These are phyloP conservation scores for Rugonectria rugulosa DNA, from an alignment of 2,329 filamentous ascomycete genomes.

Conservation along the genomic window DNA sequence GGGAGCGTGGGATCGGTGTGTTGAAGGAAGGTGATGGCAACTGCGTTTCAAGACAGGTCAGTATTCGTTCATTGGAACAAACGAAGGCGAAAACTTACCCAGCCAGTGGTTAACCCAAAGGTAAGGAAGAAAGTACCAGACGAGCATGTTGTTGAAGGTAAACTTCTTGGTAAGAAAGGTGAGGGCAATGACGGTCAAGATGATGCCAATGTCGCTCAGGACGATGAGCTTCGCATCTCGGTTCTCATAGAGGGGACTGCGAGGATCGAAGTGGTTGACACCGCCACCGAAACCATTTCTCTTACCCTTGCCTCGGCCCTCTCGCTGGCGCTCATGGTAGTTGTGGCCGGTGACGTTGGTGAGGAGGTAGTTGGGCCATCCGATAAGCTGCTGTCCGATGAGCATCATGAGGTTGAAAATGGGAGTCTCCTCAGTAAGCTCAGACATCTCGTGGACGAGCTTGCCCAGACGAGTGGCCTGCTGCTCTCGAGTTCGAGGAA, in stretches of 20 bases:
- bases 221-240: slow-evolving; percentile 89
- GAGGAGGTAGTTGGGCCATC: slow-evolving; percentile 92
- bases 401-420: slow-evolving; percentile 79
- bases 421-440: slow-evolving; percentile 95
- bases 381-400: slow-evolving; percentile 84
- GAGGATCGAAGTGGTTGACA: slow-evolving; percentile 95
- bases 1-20: slow-evolving; percentile 95
- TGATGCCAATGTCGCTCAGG: slow-evolving; percentile 84
- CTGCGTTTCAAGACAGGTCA: slow-evolving; percentile 58
- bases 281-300: slow-evolving; percentile 79
- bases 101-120: slow-evolving; percentile 99
- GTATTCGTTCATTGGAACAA: slow-evolving; percentile 3
- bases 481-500: slow-evolving; percentile 88
- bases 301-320: slow-evolving; percentile 95
- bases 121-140: slow-evolving; percentile 97
- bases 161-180: slow-evolving; percentile 77
- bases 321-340: slow-evolving; percentile 86
- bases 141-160: slow-evolving; percentile 84
- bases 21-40: slow-evolving; percentile 96
- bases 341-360: slow-evolving; percentile 97
- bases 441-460: slow-evolving; percentile 80
- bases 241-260: slow-evolving; percentile 88
- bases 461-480: slow-evolving; percentile 79
- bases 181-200: slow-evolving; percentile 67
- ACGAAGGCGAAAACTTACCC: slow-evolving; percentile 63